A percentile compares a stretch with the other conserved stretches of the same genome.
These are phyloP conservation scores for Naematelia encephala DNA, from an alignment of 768 basidiomycete genomes.

Conservation along the genomic window DNA sequence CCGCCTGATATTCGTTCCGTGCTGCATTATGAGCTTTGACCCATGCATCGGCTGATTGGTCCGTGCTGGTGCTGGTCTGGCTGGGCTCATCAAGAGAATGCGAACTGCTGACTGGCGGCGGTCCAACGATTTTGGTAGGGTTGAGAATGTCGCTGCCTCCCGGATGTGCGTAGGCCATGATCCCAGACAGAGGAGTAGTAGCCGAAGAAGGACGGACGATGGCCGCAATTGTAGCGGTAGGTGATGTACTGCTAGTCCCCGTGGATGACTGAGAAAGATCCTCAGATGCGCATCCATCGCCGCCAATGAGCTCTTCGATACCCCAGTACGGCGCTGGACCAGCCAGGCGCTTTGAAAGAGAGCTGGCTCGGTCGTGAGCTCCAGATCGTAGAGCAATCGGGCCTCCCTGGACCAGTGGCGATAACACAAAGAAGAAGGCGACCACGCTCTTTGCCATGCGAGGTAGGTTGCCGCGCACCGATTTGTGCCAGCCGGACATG, in stretches of 20 bases:
- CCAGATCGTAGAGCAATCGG: background rate
- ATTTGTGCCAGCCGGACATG: too few species aligned
- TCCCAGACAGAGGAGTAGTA: too few species aligned
- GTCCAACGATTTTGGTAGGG: background rate
- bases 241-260: too few species aligned
- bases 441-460: background rate
- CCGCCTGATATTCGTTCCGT: constrained; percentile 12
- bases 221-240: too few species aligned
- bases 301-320: background rate
- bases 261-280: background rate
- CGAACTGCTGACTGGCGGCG: background rate
- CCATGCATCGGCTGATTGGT: constrained; percentile 7
- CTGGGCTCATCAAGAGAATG: too few species aligned
- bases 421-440: background rate
- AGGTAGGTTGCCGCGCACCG: too few species aligned
- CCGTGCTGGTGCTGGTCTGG: background rate
- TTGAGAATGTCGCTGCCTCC: too few species aligned
- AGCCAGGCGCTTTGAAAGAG: background rate
- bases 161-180: too few species aligned
- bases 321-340: background rate
- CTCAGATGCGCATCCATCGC: background rate
- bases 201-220: too few species aligned
- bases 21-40: constrained; percentile 12
- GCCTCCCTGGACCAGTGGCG: background rate
- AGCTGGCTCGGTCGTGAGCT: background rate